A percentile compares a stretch with the other conserved stretches of the same genome.
phyloP scores from a whole-genome alignment of 1,139 yeast species.

The Saccharomyces hybrid region DNA sequence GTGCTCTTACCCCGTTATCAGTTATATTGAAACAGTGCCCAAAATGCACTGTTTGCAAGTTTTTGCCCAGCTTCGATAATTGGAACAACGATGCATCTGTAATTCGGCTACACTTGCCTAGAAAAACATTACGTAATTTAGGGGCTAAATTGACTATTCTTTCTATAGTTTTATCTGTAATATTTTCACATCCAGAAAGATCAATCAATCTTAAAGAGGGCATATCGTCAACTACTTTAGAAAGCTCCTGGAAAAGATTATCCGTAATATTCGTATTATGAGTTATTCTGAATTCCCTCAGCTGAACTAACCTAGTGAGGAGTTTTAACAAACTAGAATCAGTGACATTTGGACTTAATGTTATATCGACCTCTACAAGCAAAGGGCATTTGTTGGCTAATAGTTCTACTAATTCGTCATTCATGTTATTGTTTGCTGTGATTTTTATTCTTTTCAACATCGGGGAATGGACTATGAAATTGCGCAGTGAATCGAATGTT shows the following conservation, averaged over 20 bases:
- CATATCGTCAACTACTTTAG: conserved; percentile 27
- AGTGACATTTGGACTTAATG: conserved; percentile 69
- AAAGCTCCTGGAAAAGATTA: conserved; percentile 29
- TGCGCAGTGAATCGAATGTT: conserved; percentile 55
- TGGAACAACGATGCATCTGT: conserved; percentile 77
- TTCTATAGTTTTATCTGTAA: conserved; percentile 74
- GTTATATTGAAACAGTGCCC: conserved; percentile 93
- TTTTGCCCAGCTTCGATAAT: conserved; percentile 66
- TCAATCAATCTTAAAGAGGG: conserved; percentile 70
- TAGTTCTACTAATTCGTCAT: conserved; percentile 57
- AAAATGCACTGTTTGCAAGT: conserved; percentile 80
- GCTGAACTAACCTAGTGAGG: conserved; percentile 56
- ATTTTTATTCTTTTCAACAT: conserved; percentile 77
- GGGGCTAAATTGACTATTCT: conserved; percentile 73
- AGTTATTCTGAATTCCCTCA: conserved; percentile 78
- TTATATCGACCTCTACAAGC: conserved; percentile 84
- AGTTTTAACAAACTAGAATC: conserved; percentile 54
- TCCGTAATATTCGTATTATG: conserved; percentile 67
- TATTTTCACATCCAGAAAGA: conserved; percentile 73
- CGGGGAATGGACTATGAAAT: conserved; percentile 56
- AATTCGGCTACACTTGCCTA: conserved; percentile 82
- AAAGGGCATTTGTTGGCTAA: conserved; percentile 66
- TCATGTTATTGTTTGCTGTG: conserved; percentile 59
- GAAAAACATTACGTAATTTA: conserved; percentile 72
- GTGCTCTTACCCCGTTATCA: conserved; percentile 71